These are phyloP conservation scores for Pseudozyma tsukubaensis DNA, from an alignment of 1,284 basidiomycete genomes.

Conservation along the genomic window DNA sequence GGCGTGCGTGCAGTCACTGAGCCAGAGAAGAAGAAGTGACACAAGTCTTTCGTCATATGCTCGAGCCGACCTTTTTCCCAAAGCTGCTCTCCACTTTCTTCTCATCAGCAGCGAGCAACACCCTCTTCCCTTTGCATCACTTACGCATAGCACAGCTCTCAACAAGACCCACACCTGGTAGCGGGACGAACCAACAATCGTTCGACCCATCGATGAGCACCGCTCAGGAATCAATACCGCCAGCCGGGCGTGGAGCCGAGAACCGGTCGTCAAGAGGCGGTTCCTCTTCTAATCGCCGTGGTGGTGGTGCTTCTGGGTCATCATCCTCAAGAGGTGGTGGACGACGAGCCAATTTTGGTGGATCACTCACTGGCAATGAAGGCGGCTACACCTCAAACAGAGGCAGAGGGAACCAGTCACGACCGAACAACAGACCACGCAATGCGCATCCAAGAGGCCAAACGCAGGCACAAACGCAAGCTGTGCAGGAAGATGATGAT, in stretches of 20 bases:
- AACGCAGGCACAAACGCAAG: background rate
- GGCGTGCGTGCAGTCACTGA: too few relatives aligned
- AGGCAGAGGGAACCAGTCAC: constrained; percentile 5
- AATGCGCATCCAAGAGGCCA: background rate
- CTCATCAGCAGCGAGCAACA: too few relatives aligned
- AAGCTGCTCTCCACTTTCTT: background rate
- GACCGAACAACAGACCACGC: constrained; percentile 9
- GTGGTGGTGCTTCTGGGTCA: constrained; percentile 6
- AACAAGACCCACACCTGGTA: too few relatives aligned
- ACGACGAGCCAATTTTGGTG: constrained; percentile 53
- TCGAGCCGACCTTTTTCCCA: background rate
- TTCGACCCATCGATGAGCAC: constrained; percentile 16
- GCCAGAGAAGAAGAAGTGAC: too few relatives aligned
- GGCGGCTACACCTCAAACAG: background rate
- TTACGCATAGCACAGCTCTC: too few relatives aligned
- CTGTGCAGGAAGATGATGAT: background rate
- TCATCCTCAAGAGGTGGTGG: constrained; percentile 26
- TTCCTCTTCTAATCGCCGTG: constrained; percentile 16
- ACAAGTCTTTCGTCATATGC: background rate
- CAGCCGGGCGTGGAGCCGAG: constrained; percentile 3
- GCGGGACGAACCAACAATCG: background rate
- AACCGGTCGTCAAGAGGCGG: constrained; percentile 15
- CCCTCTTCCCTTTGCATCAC: too few relatives aligned
- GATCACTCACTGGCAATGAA: constrained; percentile 31
- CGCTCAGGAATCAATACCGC: constrained; percentile 19